Percentiles rank a stretch among this genome's conserved stretches.
Conservation (phyloP, 1,139 yeast species). For the Meyerozyma elateridarum region DNA sequence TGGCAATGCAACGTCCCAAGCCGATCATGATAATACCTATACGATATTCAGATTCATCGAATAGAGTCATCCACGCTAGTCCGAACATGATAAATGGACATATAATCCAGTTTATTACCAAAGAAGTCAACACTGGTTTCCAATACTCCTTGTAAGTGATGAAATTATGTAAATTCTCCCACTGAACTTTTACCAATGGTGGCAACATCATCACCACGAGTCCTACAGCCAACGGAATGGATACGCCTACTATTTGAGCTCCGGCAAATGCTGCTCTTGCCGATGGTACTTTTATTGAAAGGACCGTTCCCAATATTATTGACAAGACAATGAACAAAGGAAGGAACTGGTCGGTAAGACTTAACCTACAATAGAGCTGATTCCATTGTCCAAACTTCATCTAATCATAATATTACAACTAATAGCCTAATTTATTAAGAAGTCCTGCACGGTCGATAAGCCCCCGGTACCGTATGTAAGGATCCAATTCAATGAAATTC, state of each 20-base stretch:
- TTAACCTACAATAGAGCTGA: too few species aligned
- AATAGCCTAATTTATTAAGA: background rate
- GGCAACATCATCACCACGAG: slow-evolving; percentile 57
- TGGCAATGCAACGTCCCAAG: slow-evolving; percentile 58
- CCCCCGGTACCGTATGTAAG: slow-evolving; percentile 66
- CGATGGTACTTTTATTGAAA: slow-evolving; percentile 30
- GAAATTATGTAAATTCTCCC: slow-evolving; percentile 30
- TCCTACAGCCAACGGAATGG: slow-evolving; percentile 49
- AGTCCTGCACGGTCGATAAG: slow-evolving; percentile 50
- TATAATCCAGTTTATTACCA: slow-evolving; percentile 50
- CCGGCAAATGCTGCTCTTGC: slow-evolving; percentile 27
- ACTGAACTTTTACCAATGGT: slow-evolving; percentile 50
- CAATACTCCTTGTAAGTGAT: slow-evolving; percentile 19
- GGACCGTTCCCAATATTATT: slow-evolving; percentile 26
- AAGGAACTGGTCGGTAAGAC: slow-evolving; percentile 21
- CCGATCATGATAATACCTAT: slow-evolving; percentile 58
- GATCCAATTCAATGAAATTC: slow-evolving; percentile 63
- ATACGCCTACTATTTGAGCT: slow-evolving; percentile 23
- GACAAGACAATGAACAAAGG: slow-evolving; percentile 26
- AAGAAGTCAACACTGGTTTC: slow-evolving; percentile 34
- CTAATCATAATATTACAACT: too few species aligned
- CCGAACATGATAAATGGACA: slow-evolving; percentile 58
- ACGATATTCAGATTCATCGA: slow-evolving; percentile 46
- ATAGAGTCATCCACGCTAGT: slow-evolving; percentile 50
- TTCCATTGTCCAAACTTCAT: too few species aligned